A percentile compares a stretch with the other conserved stretches of the same genome.
These are phyloP conservation scores for Coniella vitis DNA, from an alignment of 2,329 filamentous ascomycete genomes.

Conservation along the genomic window DNA sequence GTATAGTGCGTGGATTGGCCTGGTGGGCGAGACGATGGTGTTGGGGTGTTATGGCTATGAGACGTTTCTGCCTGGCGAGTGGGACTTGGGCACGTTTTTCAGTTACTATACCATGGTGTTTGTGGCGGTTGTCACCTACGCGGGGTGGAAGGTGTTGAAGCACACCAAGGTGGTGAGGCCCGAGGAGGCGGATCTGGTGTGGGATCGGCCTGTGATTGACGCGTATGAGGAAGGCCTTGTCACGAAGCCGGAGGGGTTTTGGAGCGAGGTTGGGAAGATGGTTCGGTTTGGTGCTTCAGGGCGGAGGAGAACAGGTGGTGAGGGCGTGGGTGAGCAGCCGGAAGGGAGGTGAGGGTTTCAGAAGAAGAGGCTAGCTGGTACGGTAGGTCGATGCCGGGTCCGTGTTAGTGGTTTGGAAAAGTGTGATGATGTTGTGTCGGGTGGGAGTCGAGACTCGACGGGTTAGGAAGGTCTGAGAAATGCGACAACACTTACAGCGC, in stretches of 20 bases:
- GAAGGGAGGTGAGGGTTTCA: too few relatives aligned
- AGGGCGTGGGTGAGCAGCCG: not conserved
- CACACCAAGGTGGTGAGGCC: conserved; percentile 48
- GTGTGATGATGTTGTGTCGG: too few relatives aligned
- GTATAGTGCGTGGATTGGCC: conserved; percentile 44
- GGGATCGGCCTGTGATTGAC: conserved; percentile 19
- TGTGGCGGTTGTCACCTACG: conserved; percentile 44
- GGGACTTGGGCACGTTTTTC: conserved; percentile 29
- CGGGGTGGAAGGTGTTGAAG: conserved; percentile 59
- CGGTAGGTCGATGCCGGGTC: too few relatives aligned
- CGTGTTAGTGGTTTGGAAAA: too few relatives aligned
- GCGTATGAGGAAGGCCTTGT: conserved; percentile 48
- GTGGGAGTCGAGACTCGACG: too few relatives aligned
- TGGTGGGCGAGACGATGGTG: conserved; percentile 36
- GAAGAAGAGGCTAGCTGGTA: too few relatives aligned
- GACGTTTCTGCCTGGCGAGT: conserved; percentile 22
- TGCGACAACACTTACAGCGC: too few relatives aligned
- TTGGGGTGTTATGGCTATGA: conserved; percentile 50
- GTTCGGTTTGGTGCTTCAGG: conserved; percentile 22
- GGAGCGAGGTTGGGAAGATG: conserved; percentile 45
- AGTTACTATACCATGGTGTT: conserved; percentile 51
- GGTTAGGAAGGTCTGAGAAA: too few relatives aligned
- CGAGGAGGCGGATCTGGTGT: conserved; percentile 28
- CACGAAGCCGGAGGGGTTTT: conserved; percentile 44
- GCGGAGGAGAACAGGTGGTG: conserved; percentile 24